Base-by-base conservation (phyloP, 441 rosid species). In the Metrosideros polymorpha region DNA sequence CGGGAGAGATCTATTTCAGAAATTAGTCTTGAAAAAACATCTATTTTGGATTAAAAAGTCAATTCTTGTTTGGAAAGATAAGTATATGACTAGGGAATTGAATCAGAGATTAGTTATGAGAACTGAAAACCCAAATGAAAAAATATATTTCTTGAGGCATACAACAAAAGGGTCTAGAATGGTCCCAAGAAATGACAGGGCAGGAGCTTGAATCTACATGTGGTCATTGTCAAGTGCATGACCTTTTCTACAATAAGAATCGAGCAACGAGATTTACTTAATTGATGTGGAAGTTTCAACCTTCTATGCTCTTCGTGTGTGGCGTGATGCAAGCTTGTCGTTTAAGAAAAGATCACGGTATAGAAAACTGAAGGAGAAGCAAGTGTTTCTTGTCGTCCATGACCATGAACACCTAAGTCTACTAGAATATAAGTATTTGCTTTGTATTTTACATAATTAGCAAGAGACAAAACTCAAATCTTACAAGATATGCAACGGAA, bases 81-180 rank as follows among this genome's bases (percentile, higher is more conserved):
- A 25, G 59, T n/a, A n/a, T 13, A 25, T 4, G 14, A 0, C 59
- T 0, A 55, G 0, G 25, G 0, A 55, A 55, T 25, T 55, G 10
- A 57, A 57, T n/a, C 13, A 7, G 1, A n/a, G 9, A 57, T 57
- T 57, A 57, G 17, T 12, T n/a, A n/a, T 4, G 2, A 13, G 32
- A n/a, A 57, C 0, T n/a, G 32, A n/a, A 13, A 57, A n/a, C n/a
- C 63, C 63, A 27, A 57, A 13, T 57, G 29, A n/a, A n/a, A n/a
- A 55, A 12, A 13, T n/a, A n/a, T 57, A 57, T 57, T n/a, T 57
- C 71, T 4, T 0, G 39, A 29, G 71, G 39, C 71, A 15, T 15
- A 7, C 29, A 6, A 12, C 10, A 15, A 27, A n/a, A n/a, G 17
- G 2, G 0, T 30, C 3, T 29, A 30, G 1, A 59, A 59, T 7